Conservation (phyloP, 2,329 filamentous ascomycete species). For the Hypoxylon sp. region DNA sequence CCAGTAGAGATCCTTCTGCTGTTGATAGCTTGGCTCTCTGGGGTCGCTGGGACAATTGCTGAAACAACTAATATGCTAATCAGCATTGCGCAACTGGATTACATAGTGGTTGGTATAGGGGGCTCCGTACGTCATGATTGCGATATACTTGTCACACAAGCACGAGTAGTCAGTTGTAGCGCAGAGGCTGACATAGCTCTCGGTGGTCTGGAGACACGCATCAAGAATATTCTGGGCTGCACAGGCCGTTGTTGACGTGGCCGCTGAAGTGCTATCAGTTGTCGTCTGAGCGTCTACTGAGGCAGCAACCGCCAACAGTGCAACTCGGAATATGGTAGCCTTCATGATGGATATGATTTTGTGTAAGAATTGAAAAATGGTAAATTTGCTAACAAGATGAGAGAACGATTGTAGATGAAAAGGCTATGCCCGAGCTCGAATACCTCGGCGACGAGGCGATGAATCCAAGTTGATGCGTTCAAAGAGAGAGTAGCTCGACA, state of each 20-base stretch:
- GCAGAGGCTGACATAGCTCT: constrained; percentile 56
- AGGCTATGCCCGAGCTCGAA: constrained; percentile 29
- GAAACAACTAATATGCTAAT: constrained; percentile 65
- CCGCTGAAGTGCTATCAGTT: constrained; percentile 11
- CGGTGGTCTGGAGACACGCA: constrained; percentile 55
- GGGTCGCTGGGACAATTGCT: constrained; percentile 72
- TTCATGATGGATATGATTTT: constrained; percentile 44
- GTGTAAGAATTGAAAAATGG: constrained; percentile 10
- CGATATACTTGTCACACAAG: constrained; percentile 69
- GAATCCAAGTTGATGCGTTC: constrained; percentile 32
- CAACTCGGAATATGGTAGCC: constrained; percentile 37
- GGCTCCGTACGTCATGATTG: constrained; percentile 64
- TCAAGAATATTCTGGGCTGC: constrained; percentile 58
- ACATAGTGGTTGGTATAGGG: constrained; percentile 5
- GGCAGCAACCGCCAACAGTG: constrained; percentile 50
- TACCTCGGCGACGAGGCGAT: constrained; percentile 20
- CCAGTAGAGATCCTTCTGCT: constrained; percentile 52
- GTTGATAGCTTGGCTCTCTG: constrained; percentile 43
- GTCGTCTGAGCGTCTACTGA: constrained; percentile 35
- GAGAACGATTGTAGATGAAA: constrained; percentile 1
- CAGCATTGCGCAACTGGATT: constrained; percentile 4
- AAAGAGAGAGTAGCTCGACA: constrained; percentile 31
- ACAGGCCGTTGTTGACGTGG: constrained; percentile 46
- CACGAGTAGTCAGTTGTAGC: constrained; percentile 59
- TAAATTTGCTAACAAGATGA: not conserved